These are phyloP conservation scores for Chimonanthus salicifolius DNA, from an alignment of 164 flowering plant species.

Conservation along the genomic window DNA sequence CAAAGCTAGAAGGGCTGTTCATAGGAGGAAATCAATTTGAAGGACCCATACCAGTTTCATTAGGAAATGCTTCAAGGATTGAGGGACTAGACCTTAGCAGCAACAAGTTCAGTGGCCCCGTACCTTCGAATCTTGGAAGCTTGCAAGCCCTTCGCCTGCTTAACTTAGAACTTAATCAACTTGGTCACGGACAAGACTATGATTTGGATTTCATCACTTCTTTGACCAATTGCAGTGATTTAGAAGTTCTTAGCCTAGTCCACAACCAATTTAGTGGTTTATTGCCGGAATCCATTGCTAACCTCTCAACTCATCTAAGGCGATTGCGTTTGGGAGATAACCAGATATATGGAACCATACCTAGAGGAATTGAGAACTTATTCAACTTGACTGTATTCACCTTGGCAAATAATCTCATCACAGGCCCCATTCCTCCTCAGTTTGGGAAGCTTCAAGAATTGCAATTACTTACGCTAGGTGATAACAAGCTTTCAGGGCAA, in stretches of 20 bases:
- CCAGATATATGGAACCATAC: constrained; percentile 13
- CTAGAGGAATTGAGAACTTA: constrained; percentile 18
- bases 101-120: no score
- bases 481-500: constrained; percentile 17
- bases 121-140: no score
- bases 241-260: background rate
- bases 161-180: constrained; percentile 2
- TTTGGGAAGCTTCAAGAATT: constrained; percentile 21
- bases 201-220: constrained; percentile 15
- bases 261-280: constrained; percentile 18
- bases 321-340: background rate
- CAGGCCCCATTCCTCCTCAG: constrained; percentile 20
- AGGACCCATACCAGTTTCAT: no score
- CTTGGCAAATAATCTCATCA: constrained; percentile 7
- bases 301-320: constrained; percentile 12
- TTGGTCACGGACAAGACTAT: background rate
- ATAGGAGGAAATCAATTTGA: background rate
- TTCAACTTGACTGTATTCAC: background rate
- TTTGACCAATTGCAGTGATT: constrained; percentile 19
- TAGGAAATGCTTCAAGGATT: no score
- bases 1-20: constrained; percentile 4
- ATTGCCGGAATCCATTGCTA: constrained; percentile 18
- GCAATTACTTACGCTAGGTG: background rate
- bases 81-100: no score
- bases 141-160: background rate